phyloP scores from a whole-genome alignment of 306 rosid genomes.

The Cicer yamashitae region DNA sequence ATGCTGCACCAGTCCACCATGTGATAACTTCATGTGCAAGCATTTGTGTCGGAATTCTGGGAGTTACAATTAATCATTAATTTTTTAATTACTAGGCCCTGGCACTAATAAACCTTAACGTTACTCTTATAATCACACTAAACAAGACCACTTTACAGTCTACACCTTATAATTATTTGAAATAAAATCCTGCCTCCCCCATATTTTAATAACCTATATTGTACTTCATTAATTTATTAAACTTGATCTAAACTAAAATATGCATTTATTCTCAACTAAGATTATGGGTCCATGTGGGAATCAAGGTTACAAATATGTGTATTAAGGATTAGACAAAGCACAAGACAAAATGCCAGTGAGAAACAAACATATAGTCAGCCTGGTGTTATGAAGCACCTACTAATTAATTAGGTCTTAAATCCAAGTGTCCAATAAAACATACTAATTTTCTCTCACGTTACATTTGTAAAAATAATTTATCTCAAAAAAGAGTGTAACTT shows the following conservation, averaged over 20 bases:
- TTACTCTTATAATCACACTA: constrained; percentile 23
- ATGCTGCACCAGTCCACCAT: constrained; percentile 39
- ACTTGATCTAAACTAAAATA: constrained; percentile 14
- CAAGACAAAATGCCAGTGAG: constrained; percentile 52
- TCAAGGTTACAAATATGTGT: constrained; percentile 41
- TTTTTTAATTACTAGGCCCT: constrained; percentile 16
- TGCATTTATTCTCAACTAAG: constrained; percentile 42
- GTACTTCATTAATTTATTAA: not conserved
- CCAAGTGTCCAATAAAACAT: constrained; percentile 9
- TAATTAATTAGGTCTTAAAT: constrained; percentile 1
- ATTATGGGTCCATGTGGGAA: constrained; percentile 50
- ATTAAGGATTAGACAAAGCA: constrained; percentile 35
- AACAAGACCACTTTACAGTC: constrained; percentile 34
- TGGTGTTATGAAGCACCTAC: constrained; percentile 38
- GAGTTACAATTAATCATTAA: constrained; percentile 11
- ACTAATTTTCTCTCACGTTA: too few species aligned
- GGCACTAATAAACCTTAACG: constrained; percentile 31
- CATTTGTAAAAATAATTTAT: too few species aligned
- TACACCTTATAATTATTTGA: constrained; percentile 12
- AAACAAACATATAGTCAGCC: constrained; percentile 42
- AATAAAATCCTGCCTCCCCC: not conserved
- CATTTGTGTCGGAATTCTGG: constrained; percentile 57
- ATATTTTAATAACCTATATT: not conserved
- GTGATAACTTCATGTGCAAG: constrained; percentile 53
- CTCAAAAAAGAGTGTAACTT: too few species aligned